Base-by-base conservation (phyloP, 331 rosid species). In the Malus hybrid region DNA sequence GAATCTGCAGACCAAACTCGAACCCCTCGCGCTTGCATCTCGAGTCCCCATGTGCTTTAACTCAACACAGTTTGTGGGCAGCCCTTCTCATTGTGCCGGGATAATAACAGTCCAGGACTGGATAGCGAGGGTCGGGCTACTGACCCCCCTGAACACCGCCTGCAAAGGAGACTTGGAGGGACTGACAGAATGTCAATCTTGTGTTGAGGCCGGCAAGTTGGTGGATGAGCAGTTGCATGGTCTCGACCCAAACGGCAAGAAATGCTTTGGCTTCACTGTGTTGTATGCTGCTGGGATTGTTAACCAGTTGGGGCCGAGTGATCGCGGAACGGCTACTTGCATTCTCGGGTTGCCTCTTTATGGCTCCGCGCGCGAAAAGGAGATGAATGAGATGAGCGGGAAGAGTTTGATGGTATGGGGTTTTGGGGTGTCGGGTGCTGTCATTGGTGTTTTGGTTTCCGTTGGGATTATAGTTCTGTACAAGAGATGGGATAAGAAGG, bases 231-330 rank as follows among this genome's bases (percentile, higher is more conserved):
- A 77, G 32, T 61, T 90, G n/a, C 28, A 12, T 4, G 42, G 10
- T 7, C 7, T 81, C 2, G 77, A 70, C 57, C 87, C 88, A 20
- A 93, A 84, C 61, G 56, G 68, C 5, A 74, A 86, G 0, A 74
- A 78, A 16, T 93, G 98, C 74, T 93, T 84, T 6, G 79, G 81
- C 50, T 91, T 84, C 68, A 9, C 90, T 19, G 42, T 84, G 36
- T 48, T 91, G 1, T 91, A 91, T 70, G 96, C 96, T 71, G 89
- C 87, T 4, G 96, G 79, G 24, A 19, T 93, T 70, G 93, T 76
- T 5, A 93, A 88, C 3, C 60, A 86, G 48, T 44, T 80, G 26
- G 98, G 98, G 36, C 93, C 93, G 5, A 77, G 75, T 3, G 87
- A 93, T 75, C 63, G 55, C 1, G 80, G 77, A 22, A 80, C 92